Base-by-base conservation (phyloP, 208 protist species). In the Acanthamoeba castellanii region DNA sequence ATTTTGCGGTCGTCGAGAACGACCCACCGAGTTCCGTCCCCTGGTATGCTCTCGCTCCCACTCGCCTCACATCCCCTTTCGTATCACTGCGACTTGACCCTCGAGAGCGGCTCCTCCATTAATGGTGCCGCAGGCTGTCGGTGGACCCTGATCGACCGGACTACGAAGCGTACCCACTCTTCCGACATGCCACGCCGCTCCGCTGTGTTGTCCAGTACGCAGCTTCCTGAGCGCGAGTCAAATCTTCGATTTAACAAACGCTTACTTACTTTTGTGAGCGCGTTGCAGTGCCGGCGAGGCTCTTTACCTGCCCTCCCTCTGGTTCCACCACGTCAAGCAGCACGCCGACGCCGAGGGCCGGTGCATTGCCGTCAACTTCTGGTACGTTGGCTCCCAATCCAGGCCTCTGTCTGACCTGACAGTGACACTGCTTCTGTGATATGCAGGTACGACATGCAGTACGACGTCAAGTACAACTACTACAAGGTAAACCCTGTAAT, bases 231-330 rank as follows among this genome's bases (percentile, higher is more conserved):
- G 3, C 2, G 25, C n/a, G 13, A 11, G 66, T 25, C 6, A 32
- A 30, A 1, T 30, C 66, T 1, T 68, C 14, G 7, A 55, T 55
- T 1, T 0, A 18, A 6, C 13, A 55, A 55, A 55, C 55, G 55
- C 16, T 13, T 5, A 25, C 5, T 61, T 1, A 22, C 20, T 61
- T 22, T 66, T 72, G n/a, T 72, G 14, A 9, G 1, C 9, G 7
- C 22, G 14, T 18, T 72, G 95, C 78, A 87, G 78, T 2, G 94
- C 52, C 9, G 96, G 96, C 32, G 96, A 97, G n/a, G 59, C 96
- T 22, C 93, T 97, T 0, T 97, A 97, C 34, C 47, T 97, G 78
- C 96, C 96, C 9, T 97, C 96, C 30, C 47, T 97, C 0, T 97
- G 96, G 68, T 97, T 95, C 30, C 96, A 97, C 30, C 64, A 95